Percentiles rank a stretch among this genome's conserved stretches.
phyloP scores from a whole-genome alignment of 2,329 filamentous ascomycete species.

The Zymoseptoria brevis region DNA sequence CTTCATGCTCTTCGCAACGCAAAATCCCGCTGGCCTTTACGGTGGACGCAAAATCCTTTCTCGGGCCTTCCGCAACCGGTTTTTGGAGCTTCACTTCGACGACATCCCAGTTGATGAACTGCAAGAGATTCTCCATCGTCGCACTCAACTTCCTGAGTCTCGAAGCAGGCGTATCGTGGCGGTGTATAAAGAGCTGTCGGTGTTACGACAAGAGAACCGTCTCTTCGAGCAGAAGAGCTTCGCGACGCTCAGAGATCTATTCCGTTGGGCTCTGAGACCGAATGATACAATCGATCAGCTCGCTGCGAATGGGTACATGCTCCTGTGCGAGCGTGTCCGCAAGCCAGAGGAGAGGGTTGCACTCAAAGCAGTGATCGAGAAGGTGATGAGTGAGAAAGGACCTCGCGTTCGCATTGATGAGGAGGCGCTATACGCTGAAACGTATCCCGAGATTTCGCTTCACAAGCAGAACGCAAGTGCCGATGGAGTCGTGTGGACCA shows the following conservation, averaged over 20 bases:
- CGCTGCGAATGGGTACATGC: slow-evolving; percentile 89
- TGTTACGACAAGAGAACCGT: slow-evolving; percentile 79
- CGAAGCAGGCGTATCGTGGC: slow-evolving; percentile 86
- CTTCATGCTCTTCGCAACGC: slow-evolving; percentile 96
- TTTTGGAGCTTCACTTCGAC: slow-evolving; percentile 93
- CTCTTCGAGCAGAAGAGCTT: slow-evolving; percentile 98
- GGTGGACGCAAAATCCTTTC: slow-evolving; percentile 90
- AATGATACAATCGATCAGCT: slow-evolving; percentile 83
- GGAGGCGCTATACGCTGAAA: slow-evolving; percentile 58
- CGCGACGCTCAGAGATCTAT: slow-evolving; percentile 89
- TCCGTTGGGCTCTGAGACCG: slow-evolving; percentile 82
- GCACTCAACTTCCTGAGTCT: slow-evolving; percentile 81
- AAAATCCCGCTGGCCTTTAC: slow-evolving; percentile 92
- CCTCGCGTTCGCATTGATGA: slow-evolving; percentile 66
- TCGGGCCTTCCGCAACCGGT: slow-evolving; percentile 90
- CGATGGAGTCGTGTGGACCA: slow-evolving; percentile 77
- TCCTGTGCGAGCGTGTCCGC: slow-evolving; percentile 89
- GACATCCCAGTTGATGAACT: slow-evolving; percentile 95
- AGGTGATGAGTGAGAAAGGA: slow-evolving; percentile 60
- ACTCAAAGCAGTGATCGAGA: slow-evolving; percentile 82
- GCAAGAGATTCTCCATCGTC: slow-evolving; percentile 79
- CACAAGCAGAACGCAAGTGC: slow-evolving; percentile 23
- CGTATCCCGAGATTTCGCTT: slow-evolving; percentile 30
- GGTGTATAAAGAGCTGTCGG: slow-evolving; percentile 87
- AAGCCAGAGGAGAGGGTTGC: slow-evolving; percentile 76